Percentiles rank a stretch among this genome's conserved stretches.
These are phyloP conservation scores for Boletus huronensis DNA, from an alignment of 768 basidiomycete genomes.

Conservation along the genomic window DNA sequence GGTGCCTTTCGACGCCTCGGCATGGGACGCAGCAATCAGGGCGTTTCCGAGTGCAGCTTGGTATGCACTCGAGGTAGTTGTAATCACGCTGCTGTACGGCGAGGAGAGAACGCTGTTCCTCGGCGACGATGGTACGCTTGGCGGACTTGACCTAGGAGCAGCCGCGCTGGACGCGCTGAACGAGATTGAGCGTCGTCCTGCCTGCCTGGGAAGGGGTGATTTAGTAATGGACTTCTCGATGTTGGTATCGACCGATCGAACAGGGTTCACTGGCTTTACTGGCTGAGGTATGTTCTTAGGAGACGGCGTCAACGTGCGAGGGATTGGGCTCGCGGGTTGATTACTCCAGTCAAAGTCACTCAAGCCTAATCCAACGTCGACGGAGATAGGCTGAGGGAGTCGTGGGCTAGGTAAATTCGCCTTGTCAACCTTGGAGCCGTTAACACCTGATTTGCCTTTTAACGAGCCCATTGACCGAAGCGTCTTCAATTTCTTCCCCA, in stretches of 20 bases:
- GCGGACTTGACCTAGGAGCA: slow-evolving; percentile 37
- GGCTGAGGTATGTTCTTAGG: slow-evolving; percentile 15
- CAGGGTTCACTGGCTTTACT: slow-evolving; percentile 10
- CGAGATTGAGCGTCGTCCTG: slow-evolving; percentile 71
- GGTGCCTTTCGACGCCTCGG: slow-evolving; percentile 88
- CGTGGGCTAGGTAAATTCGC: slow-evolving; percentile 47
- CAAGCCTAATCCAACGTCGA: slow-evolving; percentile 57
- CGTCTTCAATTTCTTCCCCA: slow-evolving; percentile 60
- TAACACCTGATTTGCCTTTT: slow-evolving; percentile 44
- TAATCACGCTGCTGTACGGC: slow-evolving; percentile 19
- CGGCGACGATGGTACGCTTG: slow-evolving; percentile 52
- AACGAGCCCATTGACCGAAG: slow-evolving; percentile 81
- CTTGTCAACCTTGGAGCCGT: slow-evolving; percentile 31
- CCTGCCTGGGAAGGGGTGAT: slow-evolving; percentile 40
- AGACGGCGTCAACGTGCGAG: slow-evolving; percentile 19
- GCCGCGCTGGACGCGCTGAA: slow-evolving; percentile 40
- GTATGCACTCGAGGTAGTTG: slow-evolving; percentile 29
- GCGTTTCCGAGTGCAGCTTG: slow-evolving; percentile 84
- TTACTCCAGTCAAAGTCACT: slow-evolving; percentile 52
- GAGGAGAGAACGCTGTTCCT: slow-evolving; percentile 42
- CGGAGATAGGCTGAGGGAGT: slow-evolving; percentile 49
- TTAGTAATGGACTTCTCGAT: slow-evolving; percentile 37
- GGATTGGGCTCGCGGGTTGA: slow-evolving; percentile 15
- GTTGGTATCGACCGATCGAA: slow-evolving; percentile 24
- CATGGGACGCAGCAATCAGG: slow-evolving; percentile 89